phyloP scores from a whole-genome alignment of 1,284 basidiomycete species.

The Rhodotorula sp. region DNA sequence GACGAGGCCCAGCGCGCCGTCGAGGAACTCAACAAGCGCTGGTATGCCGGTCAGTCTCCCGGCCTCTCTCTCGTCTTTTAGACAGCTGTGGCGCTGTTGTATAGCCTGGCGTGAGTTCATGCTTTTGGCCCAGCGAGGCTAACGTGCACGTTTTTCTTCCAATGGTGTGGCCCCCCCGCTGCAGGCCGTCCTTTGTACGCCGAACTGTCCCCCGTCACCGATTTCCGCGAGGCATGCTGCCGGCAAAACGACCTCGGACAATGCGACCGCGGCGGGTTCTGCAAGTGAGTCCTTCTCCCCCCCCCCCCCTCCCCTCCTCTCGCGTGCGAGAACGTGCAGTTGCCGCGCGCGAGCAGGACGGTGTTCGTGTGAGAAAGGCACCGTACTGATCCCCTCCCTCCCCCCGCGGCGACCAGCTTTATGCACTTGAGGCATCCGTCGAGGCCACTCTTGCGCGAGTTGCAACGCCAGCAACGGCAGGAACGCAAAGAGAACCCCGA shows the following conservation, averaged over 20 bases:
- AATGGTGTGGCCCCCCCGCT: no score
- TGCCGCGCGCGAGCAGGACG: no score
- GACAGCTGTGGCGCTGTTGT: background rate
- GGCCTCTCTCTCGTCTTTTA: conserved; percentile 4
- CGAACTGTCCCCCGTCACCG: conserved; percentile 97
- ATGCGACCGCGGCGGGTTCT: conserved; percentile 67
- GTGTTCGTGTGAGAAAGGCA: no score
- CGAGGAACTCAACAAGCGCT: conserved; percentile 88
- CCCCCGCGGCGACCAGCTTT: background rate
- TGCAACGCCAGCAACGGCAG: conserved; percentile 76
- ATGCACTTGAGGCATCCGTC: conserved; percentile 64
- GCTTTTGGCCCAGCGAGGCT: no score
- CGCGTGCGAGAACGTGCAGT: background rate
- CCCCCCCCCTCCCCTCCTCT: background rate
- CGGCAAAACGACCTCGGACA: conserved; percentile 97
- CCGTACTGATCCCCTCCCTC: no score
- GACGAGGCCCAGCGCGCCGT: conserved; percentile 93
- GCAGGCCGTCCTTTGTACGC: conserved; percentile 93
- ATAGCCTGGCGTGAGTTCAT: no score
- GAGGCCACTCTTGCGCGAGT: conserved; percentile 70
- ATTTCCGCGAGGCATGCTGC: conserved; percentile 98
- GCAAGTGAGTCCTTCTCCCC: conserved; percentile 64
- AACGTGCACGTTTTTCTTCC: no score
- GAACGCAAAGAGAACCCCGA: conserved; percentile 61
- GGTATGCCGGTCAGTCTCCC: conserved; percentile 81